Base-by-base conservation (phyloP, 495 filamentous ascomycete genomes). In the Thermothielavioides terrestris region DNA sequence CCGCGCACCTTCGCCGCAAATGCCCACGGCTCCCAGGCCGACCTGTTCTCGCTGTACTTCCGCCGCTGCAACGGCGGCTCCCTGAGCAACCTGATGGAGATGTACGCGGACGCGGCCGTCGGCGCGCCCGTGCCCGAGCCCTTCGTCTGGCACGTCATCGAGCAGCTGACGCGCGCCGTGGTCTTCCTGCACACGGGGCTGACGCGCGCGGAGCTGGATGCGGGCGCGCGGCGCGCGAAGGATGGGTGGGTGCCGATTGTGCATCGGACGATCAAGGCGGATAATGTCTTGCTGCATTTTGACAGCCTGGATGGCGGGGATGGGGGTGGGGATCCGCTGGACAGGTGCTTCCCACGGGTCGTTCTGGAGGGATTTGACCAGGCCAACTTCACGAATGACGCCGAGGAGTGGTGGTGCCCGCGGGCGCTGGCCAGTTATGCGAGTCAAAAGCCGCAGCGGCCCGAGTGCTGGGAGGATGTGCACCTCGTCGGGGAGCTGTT, bases 101-200 rank as follows among this genome's bases (percentile, higher is more conserved):
- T 43, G 32, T 46, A 49, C 42, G 12, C 21, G 28, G 27, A 51
- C 34, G 3, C 15, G 0, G 35, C 18, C 1, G 10, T 25, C 1
- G 42, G 42, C 5, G 32, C 17, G 9, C 23, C 12, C 30, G 11
- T 58, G 6, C 41, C 46, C 3, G 55, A 55, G 49, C 11, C 42
- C 0, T 55, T 58, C 10, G 30, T 58, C 42, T 58, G 55, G 55
- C 52, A 55, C 26, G 39, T 55, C 25, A 38, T 45, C 4, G 43
- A 44, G 30, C 52, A 58, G 48, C 36, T 55, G 14, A 17, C n/a
- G 6, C 38, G 43, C 3, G 55, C 55, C 4, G 25, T 58, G 20
- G 4, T 48, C 21, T 46, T n/a, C 17, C 43, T 55, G n/a, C 42
- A 44, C 25, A 43, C n/a, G 1, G 55, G 52, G 0, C 12, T 31